Percentiles rank a stretch among this genome's conserved stretches.
Conservation (phyloP, 306 rosid species). For the Acacia crassicarpa region DNA sequence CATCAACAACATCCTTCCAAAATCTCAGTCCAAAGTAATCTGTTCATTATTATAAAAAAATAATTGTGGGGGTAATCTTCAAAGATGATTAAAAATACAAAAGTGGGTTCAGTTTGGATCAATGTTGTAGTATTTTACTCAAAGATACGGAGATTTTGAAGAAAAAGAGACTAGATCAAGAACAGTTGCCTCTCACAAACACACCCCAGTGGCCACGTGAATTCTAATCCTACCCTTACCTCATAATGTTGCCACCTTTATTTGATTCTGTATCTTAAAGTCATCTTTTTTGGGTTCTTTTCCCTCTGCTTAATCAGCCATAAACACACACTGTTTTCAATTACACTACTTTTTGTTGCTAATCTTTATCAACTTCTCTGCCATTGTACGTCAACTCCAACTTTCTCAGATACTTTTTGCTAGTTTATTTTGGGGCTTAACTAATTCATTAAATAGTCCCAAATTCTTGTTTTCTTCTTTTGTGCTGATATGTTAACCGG, state of each 20-base stretch:
- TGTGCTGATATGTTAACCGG: neutral
- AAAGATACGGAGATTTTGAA: neutral
- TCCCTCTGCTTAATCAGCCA: slow-evolving; percentile 7
- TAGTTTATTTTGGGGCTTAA: neutral
- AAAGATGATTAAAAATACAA: neutral
- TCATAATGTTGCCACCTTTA: slow-evolving; percentile 14
- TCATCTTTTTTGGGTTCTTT: slow-evolving; percentile 14
- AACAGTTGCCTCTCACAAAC: neutral
- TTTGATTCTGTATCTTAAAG: slow-evolving; percentile 36
- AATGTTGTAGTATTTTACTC: neutral
- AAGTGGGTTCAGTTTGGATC: neutral
- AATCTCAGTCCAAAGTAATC: slow-evolving; percentile 27
- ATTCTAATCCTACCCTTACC: slow-evolving; percentile 26
- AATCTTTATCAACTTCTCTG: slow-evolving; percentile 7
- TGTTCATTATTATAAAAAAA: neutral
- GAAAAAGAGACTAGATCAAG: slow-evolving; percentile 9
- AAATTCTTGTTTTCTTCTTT: neutral
- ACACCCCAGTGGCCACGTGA: slow-evolving; percentile 41
- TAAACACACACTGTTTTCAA: neutral
- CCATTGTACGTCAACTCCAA: neutral
- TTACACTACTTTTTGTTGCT: slow-evolving; percentile 1
- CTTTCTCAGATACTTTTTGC: neutral
- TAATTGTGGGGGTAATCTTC: neutral
- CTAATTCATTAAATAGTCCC: neutral
- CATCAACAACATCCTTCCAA: slow-evolving; percentile 31